These are phyloP conservation scores for Halophytophthora polymorphica DNA, from an alignment of 352 stramenopile species.

Conservation along the genomic window DNA sequence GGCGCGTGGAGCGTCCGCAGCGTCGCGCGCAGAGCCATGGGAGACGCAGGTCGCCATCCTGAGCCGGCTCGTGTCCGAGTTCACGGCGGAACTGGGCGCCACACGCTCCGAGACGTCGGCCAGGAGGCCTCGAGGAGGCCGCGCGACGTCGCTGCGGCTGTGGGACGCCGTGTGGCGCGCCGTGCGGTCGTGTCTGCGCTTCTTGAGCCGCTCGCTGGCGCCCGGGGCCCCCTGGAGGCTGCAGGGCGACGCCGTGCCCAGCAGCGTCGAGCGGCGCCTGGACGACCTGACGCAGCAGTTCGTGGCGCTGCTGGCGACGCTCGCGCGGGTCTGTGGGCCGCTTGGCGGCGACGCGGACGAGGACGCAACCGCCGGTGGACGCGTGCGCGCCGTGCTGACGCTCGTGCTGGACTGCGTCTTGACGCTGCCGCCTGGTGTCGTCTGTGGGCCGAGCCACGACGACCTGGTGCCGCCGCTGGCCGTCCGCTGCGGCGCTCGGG, in stretches of 20 bases:
- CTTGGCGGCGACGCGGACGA: neutral
- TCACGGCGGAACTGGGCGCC: constrained; percentile 11
- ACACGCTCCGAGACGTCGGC: no score
- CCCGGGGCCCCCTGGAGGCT: constrained; percentile 13
- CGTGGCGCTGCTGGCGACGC: constrained; percentile 8
- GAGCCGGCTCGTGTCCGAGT: constrained; percentile 10
- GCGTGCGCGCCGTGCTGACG: constrained; percentile 13
- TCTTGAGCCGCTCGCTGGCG: constrained; percentile 11
- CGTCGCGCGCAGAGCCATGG: constrained; percentile 13
- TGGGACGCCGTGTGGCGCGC: constrained; percentile 39
- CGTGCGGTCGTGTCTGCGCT: constrained; percentile 21
- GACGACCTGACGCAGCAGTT: constrained; percentile 6
- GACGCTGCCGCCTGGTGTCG: neutral
- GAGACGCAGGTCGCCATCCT: constrained; percentile 10
- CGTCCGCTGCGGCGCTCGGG: constrained; percentile 4
- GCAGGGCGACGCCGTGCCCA: no score
- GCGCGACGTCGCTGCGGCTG: constrained; percentile 11
- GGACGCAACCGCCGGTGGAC: neutral
- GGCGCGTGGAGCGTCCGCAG: neutral
- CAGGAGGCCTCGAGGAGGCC: no score
- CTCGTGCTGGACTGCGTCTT: constrained; percentile 17
- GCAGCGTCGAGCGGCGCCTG: constrained; percentile 12
- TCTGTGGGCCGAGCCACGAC: neutral
- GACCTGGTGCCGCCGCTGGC: constrained; percentile 7
- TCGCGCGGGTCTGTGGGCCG: constrained; percentile 1